Conservation (phyloP, 78 protist species). For the Corallochytrium limacisporum region DNA sequence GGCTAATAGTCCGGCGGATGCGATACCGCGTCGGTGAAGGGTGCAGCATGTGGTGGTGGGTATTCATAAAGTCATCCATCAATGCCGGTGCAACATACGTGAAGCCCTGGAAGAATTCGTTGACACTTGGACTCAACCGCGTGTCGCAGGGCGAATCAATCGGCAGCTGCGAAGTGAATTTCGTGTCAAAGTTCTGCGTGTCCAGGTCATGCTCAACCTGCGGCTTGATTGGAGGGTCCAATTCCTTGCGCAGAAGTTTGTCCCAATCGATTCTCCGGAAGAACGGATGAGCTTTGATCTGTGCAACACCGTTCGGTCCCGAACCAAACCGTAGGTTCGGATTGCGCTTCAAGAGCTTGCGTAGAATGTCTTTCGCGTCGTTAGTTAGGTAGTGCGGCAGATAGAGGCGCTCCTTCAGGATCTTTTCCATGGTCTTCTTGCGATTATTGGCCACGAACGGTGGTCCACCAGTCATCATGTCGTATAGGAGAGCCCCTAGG, state of each 20-base stretch:
- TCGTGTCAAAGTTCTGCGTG: background rate
- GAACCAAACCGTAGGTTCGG: background rate
- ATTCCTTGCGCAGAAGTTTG: background rate
- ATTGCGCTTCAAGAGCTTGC: slow-evolving; percentile 11
- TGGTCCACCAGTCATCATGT: slow-evolving; percentile 44
- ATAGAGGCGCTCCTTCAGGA: background rate
- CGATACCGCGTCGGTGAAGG: too few species aligned
- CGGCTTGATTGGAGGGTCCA: background rate
- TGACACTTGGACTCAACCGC: background rate
- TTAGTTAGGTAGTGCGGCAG: background rate
- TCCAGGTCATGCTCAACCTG: background rate
- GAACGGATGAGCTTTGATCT: slow-evolving; percentile 5
- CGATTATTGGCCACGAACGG: slow-evolving; percentile 3
- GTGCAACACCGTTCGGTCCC: slow-evolving; percentile 9
- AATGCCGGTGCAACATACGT: slow-evolving; percentile 9
- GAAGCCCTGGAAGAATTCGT: background rate
- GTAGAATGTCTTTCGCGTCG: slow-evolving; percentile 1
- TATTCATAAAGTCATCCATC: too few species aligned
- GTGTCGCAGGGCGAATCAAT: slow-evolving; percentile 11
- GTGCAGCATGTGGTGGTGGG: too few species aligned
- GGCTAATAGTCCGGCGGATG: too few species aligned
- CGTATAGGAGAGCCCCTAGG: slow-evolving; percentile 74
- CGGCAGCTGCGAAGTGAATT: background rate
- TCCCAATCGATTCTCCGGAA: background rate
- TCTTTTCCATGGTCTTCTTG: background rate